Percentiles rank a stretch among this genome's conserved stretches.
Conservation (phyloP, 139 green algal species). For the Chlamydomonas sp. region DNA sequence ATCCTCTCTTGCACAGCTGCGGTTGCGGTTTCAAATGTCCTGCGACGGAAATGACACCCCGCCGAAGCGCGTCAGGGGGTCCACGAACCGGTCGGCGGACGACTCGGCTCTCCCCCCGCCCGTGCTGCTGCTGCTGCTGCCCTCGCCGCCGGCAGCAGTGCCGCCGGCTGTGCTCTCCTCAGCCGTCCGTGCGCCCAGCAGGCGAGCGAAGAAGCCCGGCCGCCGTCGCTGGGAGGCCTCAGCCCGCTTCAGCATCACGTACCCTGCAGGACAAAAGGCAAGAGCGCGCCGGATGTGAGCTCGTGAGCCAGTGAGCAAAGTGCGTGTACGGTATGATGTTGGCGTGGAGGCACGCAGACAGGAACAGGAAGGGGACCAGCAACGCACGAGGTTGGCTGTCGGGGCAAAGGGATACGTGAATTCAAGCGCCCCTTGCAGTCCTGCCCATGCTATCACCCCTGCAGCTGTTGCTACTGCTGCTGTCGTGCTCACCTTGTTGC, state of each 20-base stretch:
- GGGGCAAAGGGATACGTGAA: background rate
- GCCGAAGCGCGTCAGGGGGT: too few species aligned
- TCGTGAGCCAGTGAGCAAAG: background rate
- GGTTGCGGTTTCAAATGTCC: too few species aligned
- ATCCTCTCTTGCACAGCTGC: too few species aligned
- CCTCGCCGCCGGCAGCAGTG: background rate
- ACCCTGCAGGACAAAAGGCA: background rate
- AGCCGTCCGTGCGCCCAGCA: background rate
- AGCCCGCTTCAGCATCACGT: background rate
- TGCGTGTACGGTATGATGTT: background rate
- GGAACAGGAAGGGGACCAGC: background rate
- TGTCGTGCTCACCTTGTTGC: background rate
- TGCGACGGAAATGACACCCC: too few species aligned
- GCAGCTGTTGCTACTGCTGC: background rate
- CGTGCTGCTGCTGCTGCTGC: background rate
- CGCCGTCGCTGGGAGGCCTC: conserved; percentile 6
- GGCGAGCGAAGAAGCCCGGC: background rate
- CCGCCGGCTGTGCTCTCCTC: too few species aligned
- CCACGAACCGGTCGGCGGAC: background rate
- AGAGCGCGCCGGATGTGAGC: too few species aligned
- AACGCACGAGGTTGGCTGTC: background rate
- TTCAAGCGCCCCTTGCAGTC: background rate
- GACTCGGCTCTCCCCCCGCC: background rate
- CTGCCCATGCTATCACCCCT: background rate
- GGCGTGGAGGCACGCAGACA: background rate